Evolutionary conservation across 139 green algal species (phyloP), one percentile per base, ranked within the genome.

Genomic region (Volvox africanus): DNA sequence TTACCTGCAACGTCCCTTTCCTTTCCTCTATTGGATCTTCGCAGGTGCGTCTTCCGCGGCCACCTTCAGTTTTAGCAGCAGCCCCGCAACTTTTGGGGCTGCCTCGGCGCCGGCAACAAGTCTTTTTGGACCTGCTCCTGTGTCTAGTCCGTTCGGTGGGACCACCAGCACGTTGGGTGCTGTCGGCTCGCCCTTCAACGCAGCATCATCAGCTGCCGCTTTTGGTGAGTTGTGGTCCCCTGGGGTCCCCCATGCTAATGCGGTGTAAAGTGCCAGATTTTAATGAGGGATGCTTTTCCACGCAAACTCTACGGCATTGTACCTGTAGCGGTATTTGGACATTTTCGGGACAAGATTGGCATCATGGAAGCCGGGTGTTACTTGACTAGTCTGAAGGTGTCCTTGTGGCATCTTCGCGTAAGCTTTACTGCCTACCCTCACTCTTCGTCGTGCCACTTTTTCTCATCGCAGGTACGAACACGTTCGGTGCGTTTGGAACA

Each of bases 51-150:
- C 69, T 17, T 89, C 85, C 22, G 85, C 69, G 0, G 82, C 77
- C 24, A 16, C 61, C 55, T 83, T 94, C 80, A 80, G 69, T 71
- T 91, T 91, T 86, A 89, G 55, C 80, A 89, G 91, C n/a, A 75
- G 79, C 2, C 68, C 88, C n/a, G 36, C 78, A 24, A 80, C 78
- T 0, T 93, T 93, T 76, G 92, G 92, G 14, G 86, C 61, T 30
- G 62, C 76, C 28, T 82, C 73, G 35, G 37, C 80, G 55, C 85
- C 85, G 1, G 82, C 65, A 19, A 73, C 87, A 13, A 88, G 71
- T 19, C 62, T 91, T 5, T 96, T 96, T 65, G 92, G 92, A 18
- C 88, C 90, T 30, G 32, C 85, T 2, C 28, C 85, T 1, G 85
- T 37, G 24, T 19, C 85, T 13, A 82, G 89, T 22, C 62, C 80